Evolutionary conservation across 1,284 basidiomycete genomes (phyloP).

Genomic region (Ganoderma leucocontextum): DNA sequence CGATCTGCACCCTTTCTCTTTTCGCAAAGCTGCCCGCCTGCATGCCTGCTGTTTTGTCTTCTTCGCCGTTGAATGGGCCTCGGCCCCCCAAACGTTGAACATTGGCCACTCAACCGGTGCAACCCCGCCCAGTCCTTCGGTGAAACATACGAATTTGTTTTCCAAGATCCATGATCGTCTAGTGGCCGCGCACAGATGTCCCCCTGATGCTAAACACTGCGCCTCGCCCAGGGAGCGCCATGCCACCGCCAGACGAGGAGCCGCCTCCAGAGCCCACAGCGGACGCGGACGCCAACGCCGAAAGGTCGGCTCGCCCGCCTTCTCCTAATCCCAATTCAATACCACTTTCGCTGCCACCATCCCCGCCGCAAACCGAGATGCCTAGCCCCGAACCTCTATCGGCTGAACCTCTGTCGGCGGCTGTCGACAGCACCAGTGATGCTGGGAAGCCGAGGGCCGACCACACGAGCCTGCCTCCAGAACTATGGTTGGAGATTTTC

Average conservation of each 20-base stretch:
- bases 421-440: slow-evolving; percentile 1
- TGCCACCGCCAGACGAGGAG: slow-evolving; percentile 11
- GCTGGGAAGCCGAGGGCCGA: slow-evolving; percentile 18
- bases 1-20: not conserved
- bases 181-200: slow-evolving; percentile 7
- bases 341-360: not conserved
- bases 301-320: not conserved
- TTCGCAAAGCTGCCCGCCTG: not conserved
- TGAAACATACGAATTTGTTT: slow-evolving; percentile 1
- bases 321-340: not conserved
- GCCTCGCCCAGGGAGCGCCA: slow-evolving; percentile 24
- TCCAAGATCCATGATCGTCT: slow-evolving; percentile 1
- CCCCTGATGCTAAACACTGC: slow-evolving; percentile 20
- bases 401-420: slow-evolving; percentile 4
- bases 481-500: slow-evolving; percentile 66
- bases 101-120: not conserved
- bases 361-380: not conserved
- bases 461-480: slow-evolving; percentile 50
- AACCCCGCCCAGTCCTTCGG: not conserved
- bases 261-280: not conserved
- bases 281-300: slow-evolving; percentile 5
- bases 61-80: not conserved
- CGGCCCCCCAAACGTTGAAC: not conserved
- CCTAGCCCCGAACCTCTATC: not conserved
- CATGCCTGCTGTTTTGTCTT: not conserved